Base-by-base conservation (phyloP, 2,329 filamentous ascomycete genomes). In the Balansia obtecta region DNA sequence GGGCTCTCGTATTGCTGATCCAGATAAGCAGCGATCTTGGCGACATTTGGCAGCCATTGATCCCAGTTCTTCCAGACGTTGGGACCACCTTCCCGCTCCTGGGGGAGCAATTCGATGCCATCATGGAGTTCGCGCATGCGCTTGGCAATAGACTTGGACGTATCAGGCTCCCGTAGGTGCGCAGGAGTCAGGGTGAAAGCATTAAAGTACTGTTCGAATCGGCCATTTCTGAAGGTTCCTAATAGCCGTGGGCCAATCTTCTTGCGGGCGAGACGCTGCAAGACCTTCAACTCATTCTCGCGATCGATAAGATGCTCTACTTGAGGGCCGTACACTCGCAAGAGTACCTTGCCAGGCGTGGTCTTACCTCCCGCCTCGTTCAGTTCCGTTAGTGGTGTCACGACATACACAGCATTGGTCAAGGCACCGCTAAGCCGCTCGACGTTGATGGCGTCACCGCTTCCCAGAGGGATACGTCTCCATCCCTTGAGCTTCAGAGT, bases 71-170 rank as follows among this genome's bases (percentile, higher is more conserved):
- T 82, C 79, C 88, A 95, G 11, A 95, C 85, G 50, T 82, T 84
- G 0, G 93, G 86, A 0, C 93, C 93, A 18, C 76, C 82, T 37
- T 86, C 78, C 47, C 82, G 77, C 67, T 98, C 93, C 37, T 82
- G 74, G 1, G 84, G 78, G 0, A 95, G 75, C 18, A 98, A 72
- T 30, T 96, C 89, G 54, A 98, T 85, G 0, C 93, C 93, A 48
- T 95, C 87, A 60, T 98, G 93, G 37, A 98, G 75, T 66, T 98
- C 93, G 55, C 90, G 79, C 88, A 98, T 95, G 47, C 93, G 86
- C 73, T 97, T 97, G 12, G 93, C 91, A 61, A 98, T 98, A 63
- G 95, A 87, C 61, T 80, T 86, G 34, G 86, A 94, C 0, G 88
- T 96, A 46, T 88, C 86, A 0, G 87, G 79, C 33, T 87, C 80